Evolutionary conservation across 225 moss, liverwort and hornwort genomes (phyloP).

Genomic region (Marchantia polymorpha): DNA sequence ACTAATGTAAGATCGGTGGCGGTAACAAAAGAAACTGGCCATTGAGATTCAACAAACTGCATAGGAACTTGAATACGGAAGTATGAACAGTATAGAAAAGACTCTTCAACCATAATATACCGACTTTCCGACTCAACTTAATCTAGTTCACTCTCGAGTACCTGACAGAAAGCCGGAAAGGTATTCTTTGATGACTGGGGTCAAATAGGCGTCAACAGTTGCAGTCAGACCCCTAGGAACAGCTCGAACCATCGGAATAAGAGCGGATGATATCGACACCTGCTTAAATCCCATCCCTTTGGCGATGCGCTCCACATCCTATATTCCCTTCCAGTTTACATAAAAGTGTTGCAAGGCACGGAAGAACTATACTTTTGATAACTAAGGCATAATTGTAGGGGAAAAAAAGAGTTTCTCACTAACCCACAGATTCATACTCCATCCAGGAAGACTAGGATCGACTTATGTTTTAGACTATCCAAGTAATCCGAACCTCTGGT

Average conservation of each 20-base stretch:
- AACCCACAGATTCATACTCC: too few species aligned
- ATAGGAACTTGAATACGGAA: background rate
- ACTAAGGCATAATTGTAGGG: background rate
- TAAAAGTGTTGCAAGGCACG: background rate
- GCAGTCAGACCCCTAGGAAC: conserved; percentile 97
- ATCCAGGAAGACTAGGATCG: background rate
- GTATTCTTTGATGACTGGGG: conserved; percentile 80
- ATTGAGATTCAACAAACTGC: background rate
- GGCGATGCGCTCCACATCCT: conserved; percentile 72
- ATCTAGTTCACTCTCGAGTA: background rate
- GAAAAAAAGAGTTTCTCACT: too few species aligned
- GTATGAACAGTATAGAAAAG: background rate
- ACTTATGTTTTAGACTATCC: background rate
- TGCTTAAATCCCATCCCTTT: conserved; percentile 78
- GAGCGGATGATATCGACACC: conserved; percentile 89
- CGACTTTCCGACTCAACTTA: too few species aligned
- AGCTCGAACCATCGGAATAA: conserved; percentile 94
- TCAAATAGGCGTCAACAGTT: conserved; percentile 91
- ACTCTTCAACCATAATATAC: background rate
- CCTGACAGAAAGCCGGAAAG: conserved; percentile 90
- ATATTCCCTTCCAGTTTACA: conserved; percentile 7
- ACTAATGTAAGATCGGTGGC: background rate
- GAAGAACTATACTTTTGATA: background rate
- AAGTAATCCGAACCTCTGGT: background rate
- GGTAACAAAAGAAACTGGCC: background rate